Conservation (phyloP, 768 basidiomycete genomes). For the Megacollybia marginata region DNA sequence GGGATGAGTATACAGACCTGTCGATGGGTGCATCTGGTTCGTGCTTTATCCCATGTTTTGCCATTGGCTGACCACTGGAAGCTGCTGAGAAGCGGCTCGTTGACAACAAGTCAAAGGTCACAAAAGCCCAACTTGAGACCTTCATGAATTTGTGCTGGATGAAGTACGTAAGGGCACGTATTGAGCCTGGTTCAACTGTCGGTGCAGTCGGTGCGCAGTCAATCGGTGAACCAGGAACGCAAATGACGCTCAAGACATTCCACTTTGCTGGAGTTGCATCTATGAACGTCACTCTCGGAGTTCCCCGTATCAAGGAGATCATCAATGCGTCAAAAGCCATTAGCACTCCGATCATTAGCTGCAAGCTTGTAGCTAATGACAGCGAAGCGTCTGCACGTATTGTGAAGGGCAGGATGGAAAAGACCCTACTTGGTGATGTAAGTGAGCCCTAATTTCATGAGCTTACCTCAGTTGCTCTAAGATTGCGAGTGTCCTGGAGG, state of each 20-base stretch:
- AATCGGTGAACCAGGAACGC: slow-evolving; percentile 98
- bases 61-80: slow-evolving; percentile 15
- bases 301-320: slow-evolving; percentile 99
- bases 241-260: slow-evolving; percentile 99
- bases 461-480: slow-evolving; percentile 20
- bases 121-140: slow-evolving; percentile 63
- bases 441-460: slow-evolving; percentile 15
- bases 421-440: slow-evolving; percentile 91
- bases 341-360: slow-evolving; percentile 97
- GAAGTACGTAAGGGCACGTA: slow-evolving; percentile 91
- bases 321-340: slow-evolving; percentile 98
- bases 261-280: slow-evolving; percentile 99
- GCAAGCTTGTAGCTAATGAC: slow-evolving; percentile 77
- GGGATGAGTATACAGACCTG: slow-evolving; percentile 73
- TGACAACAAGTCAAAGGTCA: slow-evolving; percentile 89
- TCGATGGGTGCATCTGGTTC: slow-evolving; percentile 68
- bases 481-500: slow-evolving; percentile 90
- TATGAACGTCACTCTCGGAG: slow-evolving; percentile 99
- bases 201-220: slow-evolving; percentile 99
- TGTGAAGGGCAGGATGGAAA: slow-evolving; percentile 93
- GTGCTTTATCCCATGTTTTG: not conserved
- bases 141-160: slow-evolving; percentile 89
- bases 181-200: slow-evolving; percentile 98
- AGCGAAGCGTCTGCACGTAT: slow-evolving; percentile 96
- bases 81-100: slow-evolving; percentile 66